Percentiles rank a stretch among this genome's conserved stretches.
Evolutionary conservation across 2,329 filamentous ascomycete genomes (phyloP).

Genomic region (Colletotrichum spaethianum): DNA sequence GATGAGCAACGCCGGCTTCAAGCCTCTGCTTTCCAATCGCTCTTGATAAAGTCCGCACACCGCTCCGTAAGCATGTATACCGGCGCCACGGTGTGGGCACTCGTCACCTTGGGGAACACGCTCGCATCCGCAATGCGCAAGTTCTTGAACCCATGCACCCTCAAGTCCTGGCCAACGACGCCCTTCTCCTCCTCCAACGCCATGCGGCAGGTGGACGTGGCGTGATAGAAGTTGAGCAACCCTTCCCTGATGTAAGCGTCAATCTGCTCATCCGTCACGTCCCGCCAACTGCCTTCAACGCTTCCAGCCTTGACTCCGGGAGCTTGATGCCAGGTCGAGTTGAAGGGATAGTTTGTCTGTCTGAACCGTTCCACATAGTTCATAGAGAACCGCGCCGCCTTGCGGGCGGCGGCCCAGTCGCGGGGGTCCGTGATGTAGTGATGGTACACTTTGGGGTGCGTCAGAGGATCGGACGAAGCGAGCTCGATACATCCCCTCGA

Average conservation of each 20-base stretch:
- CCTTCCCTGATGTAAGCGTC: too few relatives aligned
- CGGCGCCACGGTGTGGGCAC: slow-evolving; percentile 48
- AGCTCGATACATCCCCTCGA: slow-evolving; percentile 49
- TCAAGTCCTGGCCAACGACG: slow-evolving; percentile 38
- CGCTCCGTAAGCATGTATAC: slow-evolving; percentile 50
- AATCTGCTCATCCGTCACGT: too few relatives aligned
- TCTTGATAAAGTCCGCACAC: slow-evolving; percentile 49
- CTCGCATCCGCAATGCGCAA: slow-evolving; percentile 47
- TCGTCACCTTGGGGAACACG: slow-evolving; percentile 42
- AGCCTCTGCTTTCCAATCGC: slow-evolving; percentile 21
- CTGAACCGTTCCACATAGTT: too few relatives aligned
- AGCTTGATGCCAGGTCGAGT: too few relatives aligned
- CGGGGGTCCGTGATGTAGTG: slow-evolving; percentile 49
- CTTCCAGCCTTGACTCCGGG: too few relatives aligned
- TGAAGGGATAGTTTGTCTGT: too few relatives aligned
- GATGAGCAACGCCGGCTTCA: neutral
- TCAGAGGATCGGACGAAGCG: slow-evolving; percentile 51
- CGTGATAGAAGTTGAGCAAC: too few relatives aligned
- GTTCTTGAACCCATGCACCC: slow-evolving; percentile 41
- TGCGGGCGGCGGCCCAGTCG: slow-evolving; percentile 47
- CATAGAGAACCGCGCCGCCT: slow-evolving; percentile 47
- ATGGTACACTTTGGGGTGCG: slow-evolving; percentile 50
- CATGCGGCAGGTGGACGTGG: too few relatives aligned
- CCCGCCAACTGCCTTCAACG: too few relatives aligned
- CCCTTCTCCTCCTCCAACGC: slow-evolving; percentile 24